Conservation (phyloP, 1,284 basidiomycete species). For the Laetiporus sulphureus region DNA sequence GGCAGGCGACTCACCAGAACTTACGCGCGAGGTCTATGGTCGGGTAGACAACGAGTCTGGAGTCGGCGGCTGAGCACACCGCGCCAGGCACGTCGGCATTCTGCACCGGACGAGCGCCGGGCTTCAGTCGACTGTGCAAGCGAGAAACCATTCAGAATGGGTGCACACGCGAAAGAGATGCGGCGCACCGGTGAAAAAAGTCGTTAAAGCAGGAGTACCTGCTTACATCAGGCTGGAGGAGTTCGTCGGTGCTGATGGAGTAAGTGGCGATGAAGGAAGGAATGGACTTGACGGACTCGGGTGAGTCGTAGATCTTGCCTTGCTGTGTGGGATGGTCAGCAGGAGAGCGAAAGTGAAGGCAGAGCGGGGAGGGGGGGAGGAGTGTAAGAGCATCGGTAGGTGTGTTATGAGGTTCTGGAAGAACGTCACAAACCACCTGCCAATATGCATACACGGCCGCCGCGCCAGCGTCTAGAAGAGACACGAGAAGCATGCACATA, state of each 20-base stretch:
- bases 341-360: background rate
- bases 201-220: constrained; percentile 75
- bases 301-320: constrained; percentile 48
- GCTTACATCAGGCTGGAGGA: constrained; percentile 55
- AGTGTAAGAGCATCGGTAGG: too few relatives aligned
- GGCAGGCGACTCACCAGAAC: constrained; percentile 53
- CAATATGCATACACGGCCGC: too few relatives aligned
- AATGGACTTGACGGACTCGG: constrained; percentile 55
- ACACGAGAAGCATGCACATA: too few relatives aligned
- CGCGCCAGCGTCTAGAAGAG: too few relatives aligned
- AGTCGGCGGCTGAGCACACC: constrained; percentile 71
- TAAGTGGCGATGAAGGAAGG: constrained; percentile 73
- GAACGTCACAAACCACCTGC: too few relatives aligned
- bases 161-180: background rate
- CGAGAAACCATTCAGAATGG: background rate
- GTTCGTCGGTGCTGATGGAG: constrained; percentile 52
- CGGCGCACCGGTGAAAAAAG: constrained; percentile 61
- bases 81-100: constrained; percentile 45
- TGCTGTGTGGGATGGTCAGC: constrained; percentile 26
- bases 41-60: constrained; percentile 64
- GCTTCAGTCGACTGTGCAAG: constrained; percentile 46
- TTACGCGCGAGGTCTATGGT: constrained; percentile 54
- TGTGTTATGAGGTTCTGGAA: too few relatives aligned
- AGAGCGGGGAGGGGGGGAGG: background rate
- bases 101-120: constrained; percentile 61